These are phyloP conservation scores for Borealophlyctis nickersoniae DNA, from an alignment of 192 early-diverging fungal species.

Conservation along the genomic window DNA sequence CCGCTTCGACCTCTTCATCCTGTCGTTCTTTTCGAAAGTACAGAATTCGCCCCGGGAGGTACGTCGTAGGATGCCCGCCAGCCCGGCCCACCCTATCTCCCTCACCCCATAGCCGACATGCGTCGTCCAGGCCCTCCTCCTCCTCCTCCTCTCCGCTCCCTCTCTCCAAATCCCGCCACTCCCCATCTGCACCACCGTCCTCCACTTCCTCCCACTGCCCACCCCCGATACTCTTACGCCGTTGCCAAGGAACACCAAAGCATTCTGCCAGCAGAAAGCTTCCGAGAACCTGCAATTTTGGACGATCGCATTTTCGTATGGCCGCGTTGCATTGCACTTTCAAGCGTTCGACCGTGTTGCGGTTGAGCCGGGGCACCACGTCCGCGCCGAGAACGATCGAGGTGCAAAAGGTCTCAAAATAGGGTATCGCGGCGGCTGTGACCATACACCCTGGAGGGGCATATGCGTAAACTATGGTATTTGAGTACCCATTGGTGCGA, in stretches of 20 bases:
- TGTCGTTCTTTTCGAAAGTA: conserved; percentile 31
- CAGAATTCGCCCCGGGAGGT: conserved; percentile 40
- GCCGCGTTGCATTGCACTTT: conserved; percentile 28
- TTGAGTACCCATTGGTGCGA: conserved; percentile 2
- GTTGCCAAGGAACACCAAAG: neutral
- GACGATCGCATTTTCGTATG: conserved; percentile 25
- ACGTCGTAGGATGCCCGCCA: conserved; percentile 15
- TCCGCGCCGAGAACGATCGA: conserved; percentile 47
- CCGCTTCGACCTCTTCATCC: neutral
- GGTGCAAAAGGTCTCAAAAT: conserved; percentile 42
- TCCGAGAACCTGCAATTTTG: conserved; percentile 41
- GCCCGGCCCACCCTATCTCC: neutral
- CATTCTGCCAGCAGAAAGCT: conserved; percentile 12
- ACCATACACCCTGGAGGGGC: conserved; percentile 47
- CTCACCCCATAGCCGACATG: neutral
- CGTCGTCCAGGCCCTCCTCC: neutral
- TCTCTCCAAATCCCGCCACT: neutral
- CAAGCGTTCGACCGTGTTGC: conserved; percentile 37
- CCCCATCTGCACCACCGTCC: conserved; percentile 3
- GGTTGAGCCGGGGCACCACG: conserved; percentile 39
- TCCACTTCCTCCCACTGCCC: neutral
- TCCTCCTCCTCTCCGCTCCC: conserved; percentile 1
- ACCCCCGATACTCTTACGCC: neutral
- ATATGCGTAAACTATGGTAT: conserved; percentile 35
- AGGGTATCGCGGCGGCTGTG: conserved; percentile 25